Percentiles rank a stretch among this genome's conserved stretches.
These are phyloP conservation scores for Umbellularia californica DNA, from an alignment of 164 flowering plant genomes.

Conservation along the genomic window DNA sequence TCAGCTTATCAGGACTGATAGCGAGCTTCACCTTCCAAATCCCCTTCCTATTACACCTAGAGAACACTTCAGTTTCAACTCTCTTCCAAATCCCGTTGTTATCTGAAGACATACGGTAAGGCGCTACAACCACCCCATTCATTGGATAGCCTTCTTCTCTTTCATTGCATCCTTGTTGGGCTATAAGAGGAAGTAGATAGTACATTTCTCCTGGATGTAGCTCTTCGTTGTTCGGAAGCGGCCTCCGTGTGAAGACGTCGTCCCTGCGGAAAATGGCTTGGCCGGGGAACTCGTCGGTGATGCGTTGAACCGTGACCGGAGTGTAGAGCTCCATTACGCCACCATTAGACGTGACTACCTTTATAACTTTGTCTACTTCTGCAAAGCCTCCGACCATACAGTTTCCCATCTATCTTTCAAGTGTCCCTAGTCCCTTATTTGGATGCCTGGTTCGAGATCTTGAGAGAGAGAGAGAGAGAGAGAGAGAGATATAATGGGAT, in stretches of 20 bases:
- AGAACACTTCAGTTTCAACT: conserved; percentile 35
- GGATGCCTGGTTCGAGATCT: neutral
- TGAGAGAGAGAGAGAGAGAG: neutral
- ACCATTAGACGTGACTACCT: conserved; percentile 63
- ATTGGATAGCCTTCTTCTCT: neutral
- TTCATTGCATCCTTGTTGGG: conserved; percentile 28
- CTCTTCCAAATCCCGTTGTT: conserved; percentile 42
- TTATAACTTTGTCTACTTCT: conserved; percentile 28
- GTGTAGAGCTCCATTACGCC: conserved; percentile 75
- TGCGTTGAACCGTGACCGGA: conserved; percentile 54
- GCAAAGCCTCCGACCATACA: conserved; percentile 58
- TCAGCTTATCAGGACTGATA: conserved; percentile 61
- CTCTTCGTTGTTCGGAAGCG: conserved; percentile 51
- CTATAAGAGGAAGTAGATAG: conserved; percentile 56
- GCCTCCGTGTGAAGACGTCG: conserved; percentile 56
- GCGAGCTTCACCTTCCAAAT: conserved; percentile 95
- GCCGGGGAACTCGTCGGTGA: conserved; percentile 70
- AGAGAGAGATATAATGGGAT: neutral
- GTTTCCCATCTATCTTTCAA: conserved; percentile 47
- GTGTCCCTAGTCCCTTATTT: neutral
- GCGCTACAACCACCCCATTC: conserved; percentile 17
- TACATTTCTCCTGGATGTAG: conserved; percentile 56
- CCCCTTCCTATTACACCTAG: conserved; percentile 29
- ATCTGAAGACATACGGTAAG: conserved; percentile 81
- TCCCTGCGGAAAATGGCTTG: conserved; percentile 54